phyloP scores from a whole-genome alignment of 139 green algal genomes.

The Chlorella ohadii region DNA sequence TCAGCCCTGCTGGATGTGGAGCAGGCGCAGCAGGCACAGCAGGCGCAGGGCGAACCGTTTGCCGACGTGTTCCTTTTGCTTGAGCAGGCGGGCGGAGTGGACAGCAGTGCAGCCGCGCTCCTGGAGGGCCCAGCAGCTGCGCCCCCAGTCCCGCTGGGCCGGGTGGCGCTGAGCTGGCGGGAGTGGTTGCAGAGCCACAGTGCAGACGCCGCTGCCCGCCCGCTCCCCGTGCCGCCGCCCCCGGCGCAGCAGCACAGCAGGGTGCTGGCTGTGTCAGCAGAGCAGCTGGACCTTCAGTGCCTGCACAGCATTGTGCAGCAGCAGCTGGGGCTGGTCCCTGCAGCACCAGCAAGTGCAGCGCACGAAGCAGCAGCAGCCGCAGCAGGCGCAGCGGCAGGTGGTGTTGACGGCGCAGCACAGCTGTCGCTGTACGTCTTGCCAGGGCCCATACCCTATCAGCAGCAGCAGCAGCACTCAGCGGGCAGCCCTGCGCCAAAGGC shows the following conservation, averaged over 20 bases:
- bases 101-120: not conserved
- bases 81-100: not conserved
- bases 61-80: not conserved
- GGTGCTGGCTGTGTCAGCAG: not conserved
- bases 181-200: constrained; percentile 14
- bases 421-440: not conserved
- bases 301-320: constrained; percentile 7
- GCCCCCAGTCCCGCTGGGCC: not conserved
- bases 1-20: not conserved
- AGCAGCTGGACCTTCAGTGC: not conserved
- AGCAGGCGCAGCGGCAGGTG: not conserved
- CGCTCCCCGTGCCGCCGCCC: not conserved
- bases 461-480: not conserved
- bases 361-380: too few species aligned
- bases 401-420: not conserved
- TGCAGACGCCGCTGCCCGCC: too few species aligned
- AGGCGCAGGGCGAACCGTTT: not conserved
- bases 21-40: not conserved
- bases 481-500: not conserved
- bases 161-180: constrained; percentile 14
- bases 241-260: not conserved
- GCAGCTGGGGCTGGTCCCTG: not conserved
- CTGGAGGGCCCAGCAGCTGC: not conserved
- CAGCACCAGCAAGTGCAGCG: too few species aligned
- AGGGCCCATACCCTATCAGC: not conserved